Evolutionary conservation across 331 rosid species (phyloP), one percentile per base, ranked within the genome.

Genomic region (Telfairia occidentalis): DNA sequence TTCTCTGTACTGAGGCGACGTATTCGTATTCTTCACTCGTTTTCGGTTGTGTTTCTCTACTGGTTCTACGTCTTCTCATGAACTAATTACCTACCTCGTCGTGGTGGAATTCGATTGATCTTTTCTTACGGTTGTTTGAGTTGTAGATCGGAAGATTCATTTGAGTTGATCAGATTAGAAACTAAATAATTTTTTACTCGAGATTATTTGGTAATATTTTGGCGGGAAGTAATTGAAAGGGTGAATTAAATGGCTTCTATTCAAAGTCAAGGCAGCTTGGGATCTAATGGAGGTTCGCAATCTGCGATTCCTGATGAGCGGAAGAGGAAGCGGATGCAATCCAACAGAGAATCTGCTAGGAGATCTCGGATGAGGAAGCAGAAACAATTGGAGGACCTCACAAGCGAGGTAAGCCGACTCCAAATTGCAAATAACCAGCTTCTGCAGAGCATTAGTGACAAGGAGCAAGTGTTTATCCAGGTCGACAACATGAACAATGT

Each of bases 51-150:
- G 30, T 95, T 95, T 61, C 97, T 95, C 13, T 95, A 91, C 92
- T 90, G 98, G 98, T 91, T 91, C 87, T 94, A 94, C 86, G 98
- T 86, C 21, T 91, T 94, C 89, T 95, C 99, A 87, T 88, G 88
- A 90, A 83, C 81, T 84, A 55, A 65, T 74, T 72, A 10, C 37
- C 13, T 19, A 29, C 32, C 46, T 74, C 72, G 73, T 35, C 72
- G 35, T 77, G 10, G 5, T 38, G 21, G 42, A 57, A 34, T 74
- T 74, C 55, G 18, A 54, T 55, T 74, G 9, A 58, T 38, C 67
- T 74, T 19, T 74, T 74, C 65, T 52, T 9, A 7, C 70, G 72
- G 52, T 28, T 28, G 42, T 32, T 74, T 63, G 32, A 40, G 16
- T 35, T 21, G 13, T 46, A 13, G n/a, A 45, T 70, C 61, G 23